Base-by-base conservation (phyloP, 1,284 basidiomycete genomes). In the Coniferiporia weirii region DNA sequence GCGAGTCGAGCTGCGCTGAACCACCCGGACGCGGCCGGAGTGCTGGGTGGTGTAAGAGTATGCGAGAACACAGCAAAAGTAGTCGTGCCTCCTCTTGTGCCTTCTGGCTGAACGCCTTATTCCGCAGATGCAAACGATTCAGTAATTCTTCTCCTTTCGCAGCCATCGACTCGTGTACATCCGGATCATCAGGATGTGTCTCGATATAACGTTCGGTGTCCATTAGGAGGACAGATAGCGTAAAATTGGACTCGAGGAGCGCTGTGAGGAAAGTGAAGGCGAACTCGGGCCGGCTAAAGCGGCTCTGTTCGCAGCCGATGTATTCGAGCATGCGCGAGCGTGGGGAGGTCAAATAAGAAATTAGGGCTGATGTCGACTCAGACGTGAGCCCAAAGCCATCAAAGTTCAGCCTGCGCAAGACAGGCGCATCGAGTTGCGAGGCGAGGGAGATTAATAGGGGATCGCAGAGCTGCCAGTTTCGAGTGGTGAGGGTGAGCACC, bases 261-360 rank as follows among this genome's bases (percentile, higher is more conserved):
- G 77, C 75, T 40, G 72, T 69, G 34, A 82, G 67, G 36, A 88
- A 76, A 5, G 72, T 67, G 57, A 69, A 69, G 17, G 83, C 73
- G 0, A 75, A 77, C 0, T 69, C n/a, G n/a, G n/a, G 72, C 36
- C 72, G 69, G 1, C 80, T 80, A 2, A 88, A 72, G 9, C 67
- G 68, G 63, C 88, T 88, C 12, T 79, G 81, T 66, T 79, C 86
- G 59, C 79, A 75, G 62, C 77, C 79, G 46, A 88, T 71, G 1
- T 70, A 74, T 54, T 76, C 73, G 15, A 88, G 71, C 2, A 60
- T 54, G 15, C 73, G 73, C 59, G 82, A 84, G 20, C 78, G 77
- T 4, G 70, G 69, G 6, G 83, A 84, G n/a, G 73, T 71, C 15
- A 87, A 68, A 64, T 78, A 88, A 8, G 73, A 72, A 19, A 74